Conservation (phyloP, 2,329 filamentous ascomycete species). For the Chrysoporthe austroafricana region DNA sequence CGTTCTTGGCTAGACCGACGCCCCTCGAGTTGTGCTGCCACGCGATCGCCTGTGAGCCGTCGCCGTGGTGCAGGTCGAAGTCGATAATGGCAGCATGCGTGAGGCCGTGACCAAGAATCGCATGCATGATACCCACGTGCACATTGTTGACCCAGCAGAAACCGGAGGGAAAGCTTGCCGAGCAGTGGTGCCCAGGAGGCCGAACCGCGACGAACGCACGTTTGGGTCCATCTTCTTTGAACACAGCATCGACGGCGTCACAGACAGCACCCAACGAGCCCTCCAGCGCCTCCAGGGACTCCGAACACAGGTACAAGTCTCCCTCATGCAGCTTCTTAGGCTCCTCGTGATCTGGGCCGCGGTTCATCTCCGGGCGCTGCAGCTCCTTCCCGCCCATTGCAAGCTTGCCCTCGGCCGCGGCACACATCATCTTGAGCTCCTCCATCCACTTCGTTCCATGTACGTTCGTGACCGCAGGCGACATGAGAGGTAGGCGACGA, state of each 20-base stretch:
- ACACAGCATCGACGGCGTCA: slow-evolving; percentile 87
- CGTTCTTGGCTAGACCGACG: slow-evolving; percentile 66
- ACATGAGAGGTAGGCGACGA: slow-evolving; percentile 71
- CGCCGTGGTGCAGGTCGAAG: slow-evolving; percentile 89
- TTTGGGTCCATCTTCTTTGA: slow-evolving; percentile 63
- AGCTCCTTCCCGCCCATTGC: slow-evolving; percentile 79
- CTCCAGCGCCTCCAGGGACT: slow-evolving; percentile 86
- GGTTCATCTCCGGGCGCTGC: slow-evolving; percentile 66
- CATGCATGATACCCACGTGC: slow-evolving; percentile 94
- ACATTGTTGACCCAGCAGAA: slow-evolving; percentile 99
- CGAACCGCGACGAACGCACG: slow-evolving; percentile 91
- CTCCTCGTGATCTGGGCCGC: slow-evolving; percentile 47
- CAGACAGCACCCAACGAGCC: slow-evolving; percentile 91
- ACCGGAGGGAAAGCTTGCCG: slow-evolving; percentile 83
- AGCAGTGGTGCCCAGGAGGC: slow-evolving; percentile 95
- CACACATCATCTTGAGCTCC: slow-evolving; percentile 84
- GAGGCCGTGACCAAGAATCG: slow-evolving; percentile 77
- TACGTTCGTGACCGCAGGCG: slow-evolving; percentile 82
- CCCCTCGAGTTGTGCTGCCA: slow-evolving; percentile 87
- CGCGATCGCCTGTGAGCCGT: slow-evolving; percentile 92
- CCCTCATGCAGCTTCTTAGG: slow-evolving; percentile 75
- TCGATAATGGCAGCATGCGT: slow-evolving; percentile 95
- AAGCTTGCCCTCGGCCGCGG: slow-evolving; percentile 76
- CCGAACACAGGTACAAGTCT: slow-evolving; percentile 86
- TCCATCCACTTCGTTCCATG: slow-evolving; percentile 94